A percentile compares a stretch with the other conserved stretches of the same genome.
phyloP scores from a whole-genome alignment of 202 grass and related monocot genomes.

The Panicum virgatum region DNA sequence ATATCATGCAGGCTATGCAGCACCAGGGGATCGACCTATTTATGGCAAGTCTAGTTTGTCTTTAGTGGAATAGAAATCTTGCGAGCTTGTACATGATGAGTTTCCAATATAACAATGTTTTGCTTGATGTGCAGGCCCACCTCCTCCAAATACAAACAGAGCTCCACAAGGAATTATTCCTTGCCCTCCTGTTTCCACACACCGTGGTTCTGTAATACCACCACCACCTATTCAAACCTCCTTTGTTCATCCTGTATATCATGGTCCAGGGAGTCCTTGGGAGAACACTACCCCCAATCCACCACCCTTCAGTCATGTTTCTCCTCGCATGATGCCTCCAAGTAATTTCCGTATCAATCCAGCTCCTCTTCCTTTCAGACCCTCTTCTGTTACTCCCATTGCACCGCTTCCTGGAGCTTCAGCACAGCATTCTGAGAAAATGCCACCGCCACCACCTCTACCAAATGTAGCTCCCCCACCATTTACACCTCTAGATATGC shows the following conservation, averaged over 20 bases:
- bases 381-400: conserved; percentile 69
- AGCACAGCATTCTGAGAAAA: conserved; percentile 66
- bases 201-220: conserved; percentile 63
- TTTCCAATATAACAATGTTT: conserved; percentile 29
- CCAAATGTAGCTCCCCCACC: conserved; percentile 51
- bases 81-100: background rate
- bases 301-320: conserved; percentile 61
- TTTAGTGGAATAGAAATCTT: conserved; percentile 15
- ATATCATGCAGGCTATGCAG: conserved; percentile 51
- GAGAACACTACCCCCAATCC: conserved; percentile 61
- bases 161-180: conserved; percentile 46
- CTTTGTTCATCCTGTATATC: conserved; percentile 71
- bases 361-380: conserved; percentile 72
- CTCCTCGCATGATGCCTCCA: conserved; percentile 63
- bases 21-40: conserved; percentile 56
- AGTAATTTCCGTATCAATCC: conserved; percentile 60
- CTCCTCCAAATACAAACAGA: conserved; percentile 50
- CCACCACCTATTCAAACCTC: conserved; percentile 74
- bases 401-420: conserved; percentile 52
- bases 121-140: conserved; percentile 55
- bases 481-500: conserved; percentile 50
- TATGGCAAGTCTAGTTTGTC: conserved; percentile 50
- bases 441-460: conserved; percentile 39
- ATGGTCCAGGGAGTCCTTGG: conserved; percentile 67
- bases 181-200: conserved; percentile 50